Conservation (phyloP, 257 asterid species). For the Solanum corneliomulleri region DNA sequence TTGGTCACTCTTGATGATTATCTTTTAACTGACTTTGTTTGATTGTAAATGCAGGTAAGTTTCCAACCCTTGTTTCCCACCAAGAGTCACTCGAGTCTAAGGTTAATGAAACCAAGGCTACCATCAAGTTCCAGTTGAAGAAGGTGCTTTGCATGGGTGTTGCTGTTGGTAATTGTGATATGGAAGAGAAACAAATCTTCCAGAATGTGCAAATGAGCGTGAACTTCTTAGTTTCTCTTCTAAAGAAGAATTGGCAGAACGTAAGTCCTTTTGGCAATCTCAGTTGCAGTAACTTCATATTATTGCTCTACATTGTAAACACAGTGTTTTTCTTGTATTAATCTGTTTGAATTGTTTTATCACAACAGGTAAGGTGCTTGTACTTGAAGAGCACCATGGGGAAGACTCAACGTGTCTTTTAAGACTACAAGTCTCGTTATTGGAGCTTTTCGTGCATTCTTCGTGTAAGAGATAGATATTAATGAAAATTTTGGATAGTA, state of each 20-base stretch:
- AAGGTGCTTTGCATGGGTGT: conserved; percentile 1
- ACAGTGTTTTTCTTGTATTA: not conserved
- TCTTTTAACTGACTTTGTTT: not conserved
- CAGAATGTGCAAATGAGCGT: conserved; percentile 7
- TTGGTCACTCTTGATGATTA: not conserved
- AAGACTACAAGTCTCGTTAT: not conserved
- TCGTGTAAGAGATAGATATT: not conserved
- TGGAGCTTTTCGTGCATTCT: not conserved
- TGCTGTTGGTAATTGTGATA: not conserved
- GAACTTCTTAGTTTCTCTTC: not conserved
- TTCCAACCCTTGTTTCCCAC: conserved; percentile 8
- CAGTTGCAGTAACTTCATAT: not conserved
- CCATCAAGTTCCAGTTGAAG: conserved; percentile 1
- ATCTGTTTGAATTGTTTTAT: not conserved
- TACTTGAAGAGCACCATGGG: conserved; percentile 20
- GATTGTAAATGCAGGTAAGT: not conserved
- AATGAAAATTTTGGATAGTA: not conserved
- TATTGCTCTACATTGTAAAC: not conserved
- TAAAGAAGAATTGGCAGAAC: conserved; percentile 13
- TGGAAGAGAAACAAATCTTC: not conserved
- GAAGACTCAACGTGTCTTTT: conserved; percentile 8
- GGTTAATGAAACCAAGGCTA: conserved; percentile 8
- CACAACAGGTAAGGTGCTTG: conserved; percentile 12
- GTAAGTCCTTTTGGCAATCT: not conserved
- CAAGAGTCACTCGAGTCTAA: conserved; percentile 9